These are phyloP conservation scores for Sisymbrium irio DNA, from an alignment of 345 rosid genomes.

Conservation along the genomic window DNA sequence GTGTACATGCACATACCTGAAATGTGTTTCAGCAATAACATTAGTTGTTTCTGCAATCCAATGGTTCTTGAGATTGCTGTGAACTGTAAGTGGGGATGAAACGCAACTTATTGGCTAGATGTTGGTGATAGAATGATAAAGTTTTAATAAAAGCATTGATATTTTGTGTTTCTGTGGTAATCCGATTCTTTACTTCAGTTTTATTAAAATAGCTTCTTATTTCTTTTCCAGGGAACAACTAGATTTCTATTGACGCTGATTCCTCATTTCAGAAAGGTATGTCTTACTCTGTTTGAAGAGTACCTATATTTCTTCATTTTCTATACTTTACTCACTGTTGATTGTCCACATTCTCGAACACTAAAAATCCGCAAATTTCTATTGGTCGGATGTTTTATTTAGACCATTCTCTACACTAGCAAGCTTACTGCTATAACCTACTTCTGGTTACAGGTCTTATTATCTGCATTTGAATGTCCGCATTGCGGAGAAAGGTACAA, in stretches of 20 bases:
- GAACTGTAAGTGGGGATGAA: not conserved
- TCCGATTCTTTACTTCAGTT: not conserved
- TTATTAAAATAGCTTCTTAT: not conserved
- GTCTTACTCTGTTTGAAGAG: not conserved
- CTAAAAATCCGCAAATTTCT: not conserved
- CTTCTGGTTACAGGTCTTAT: slow-evolving; percentile 52
- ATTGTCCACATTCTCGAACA: not conserved
- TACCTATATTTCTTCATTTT: not conserved
- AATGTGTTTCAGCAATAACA: not conserved
- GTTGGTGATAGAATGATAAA: not conserved
- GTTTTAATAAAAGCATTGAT: not conserved
- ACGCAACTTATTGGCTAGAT: not conserved
- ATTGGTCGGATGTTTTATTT: not conserved
- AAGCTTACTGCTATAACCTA: not conserved
- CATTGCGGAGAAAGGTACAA: slow-evolving; percentile 85
- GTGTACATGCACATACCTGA: not conserved
- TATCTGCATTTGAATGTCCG: slow-evolving; percentile 87
- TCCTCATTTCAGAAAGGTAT: not conserved
- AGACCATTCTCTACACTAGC: too few species aligned
- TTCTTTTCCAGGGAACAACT: not conserved
- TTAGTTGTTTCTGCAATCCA: not conserved
- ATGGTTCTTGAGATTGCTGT: not conserved
- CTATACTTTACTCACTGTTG: not conserved
- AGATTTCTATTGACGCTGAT: not conserved
- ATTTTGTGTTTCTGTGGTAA: not conserved